Percentiles rank a stretch among this genome's conserved stretches.
Evolutionary conservation across 805 yeast species (phyloP).

Genomic region (Monosporozyma servazzii): DNA sequence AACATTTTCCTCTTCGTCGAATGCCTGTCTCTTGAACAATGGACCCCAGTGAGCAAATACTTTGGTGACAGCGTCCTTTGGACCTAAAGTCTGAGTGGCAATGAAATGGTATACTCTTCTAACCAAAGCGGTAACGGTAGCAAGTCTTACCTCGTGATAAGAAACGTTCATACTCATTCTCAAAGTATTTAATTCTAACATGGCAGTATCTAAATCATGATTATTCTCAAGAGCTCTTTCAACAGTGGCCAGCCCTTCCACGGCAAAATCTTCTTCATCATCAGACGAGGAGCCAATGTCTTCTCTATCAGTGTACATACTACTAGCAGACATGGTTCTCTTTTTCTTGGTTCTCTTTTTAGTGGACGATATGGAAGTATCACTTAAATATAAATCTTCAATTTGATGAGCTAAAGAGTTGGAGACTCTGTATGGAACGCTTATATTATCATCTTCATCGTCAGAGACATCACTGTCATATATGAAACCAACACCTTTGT

Average conservation of each 20-base stretch:
- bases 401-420: conserved; percentile 38
- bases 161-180: conserved; percentile 97
- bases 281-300: conserved; percentile 33
- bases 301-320: conserved; percentile 38
- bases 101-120: conserved; percentile 64
- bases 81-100: conserved; percentile 64
- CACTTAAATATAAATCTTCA: conserved; percentile 43
- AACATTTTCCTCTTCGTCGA: conserved; percentile 66
- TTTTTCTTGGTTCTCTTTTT: conserved; percentile 38
- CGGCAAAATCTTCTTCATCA: conserved; percentile 62
- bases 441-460: conserved; percentile 26
- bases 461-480: conserved; percentile 32
- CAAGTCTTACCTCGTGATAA: conserved; percentile 82
- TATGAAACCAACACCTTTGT: conserved; percentile 30
- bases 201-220: conserved; percentile 88
- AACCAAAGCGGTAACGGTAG: conserved; percentile 67
- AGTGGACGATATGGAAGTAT: conserved; percentile 48
- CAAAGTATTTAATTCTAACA: conserved; percentile 83
- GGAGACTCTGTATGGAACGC: conserved; percentile 18
- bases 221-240: conserved; percentile 86
- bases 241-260: conserved; percentile 90
- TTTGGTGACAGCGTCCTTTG: conserved; percentile 66
- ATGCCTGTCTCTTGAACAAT: conserved; percentile 78
- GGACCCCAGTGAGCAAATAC: conserved; percentile 75
- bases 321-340: conserved; percentile 35